Percentiles rank a stretch among this genome's conserved stretches.
Conservation (phyloP, 441 rosid species). For the Raphanus hybrid region DNA sequence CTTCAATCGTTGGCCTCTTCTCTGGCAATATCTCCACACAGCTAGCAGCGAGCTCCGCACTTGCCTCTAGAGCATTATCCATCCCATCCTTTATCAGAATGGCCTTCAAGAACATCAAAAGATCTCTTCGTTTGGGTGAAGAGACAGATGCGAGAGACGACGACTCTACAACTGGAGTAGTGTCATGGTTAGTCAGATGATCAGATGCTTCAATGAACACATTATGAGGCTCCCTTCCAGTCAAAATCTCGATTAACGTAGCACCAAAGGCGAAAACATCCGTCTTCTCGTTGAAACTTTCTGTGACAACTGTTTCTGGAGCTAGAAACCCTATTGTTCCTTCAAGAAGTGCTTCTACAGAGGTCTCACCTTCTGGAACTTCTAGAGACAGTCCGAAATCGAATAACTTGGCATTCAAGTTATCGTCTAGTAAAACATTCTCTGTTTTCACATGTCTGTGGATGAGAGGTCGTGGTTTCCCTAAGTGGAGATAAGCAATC, state of each 20-base stretch:
- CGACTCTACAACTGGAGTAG: constrained; percentile 3
- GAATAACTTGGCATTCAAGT: constrained; percentile 18
- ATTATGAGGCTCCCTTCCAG: constrained; percentile 13
- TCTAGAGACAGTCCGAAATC: constrained; percentile 15
- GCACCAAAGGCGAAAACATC: constrained; percentile 32
- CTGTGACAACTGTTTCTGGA: constrained; percentile 8
- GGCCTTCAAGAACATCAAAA: constrained; percentile 24
- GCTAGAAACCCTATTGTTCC: constrained; percentile 29
- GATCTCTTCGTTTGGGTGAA: constrained; percentile 3
- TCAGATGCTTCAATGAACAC: constrained; percentile 1
- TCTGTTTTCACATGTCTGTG: constrained; percentile 29
- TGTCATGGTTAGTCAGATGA: neutral
- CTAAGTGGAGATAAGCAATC: constrained; percentile 20
- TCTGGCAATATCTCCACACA: constrained; percentile 21
- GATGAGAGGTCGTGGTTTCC: constrained; percentile 30
- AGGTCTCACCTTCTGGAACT: constrained; percentile 17
- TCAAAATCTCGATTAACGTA: constrained; percentile 18
- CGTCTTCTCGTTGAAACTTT: constrained; percentile 17
- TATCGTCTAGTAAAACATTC: neutral
- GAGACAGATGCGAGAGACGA: neutral
- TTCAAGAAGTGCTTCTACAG: constrained; percentile 10
- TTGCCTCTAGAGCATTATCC: neutral
- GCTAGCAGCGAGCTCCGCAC: constrained; percentile 17
- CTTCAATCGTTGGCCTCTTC: constrained; percentile 23
- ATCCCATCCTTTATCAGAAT: constrained; percentile 8